Conservation (phyloP, 768 basidiomycete genomes). For the Boletus subcaerulescens region DNA sequence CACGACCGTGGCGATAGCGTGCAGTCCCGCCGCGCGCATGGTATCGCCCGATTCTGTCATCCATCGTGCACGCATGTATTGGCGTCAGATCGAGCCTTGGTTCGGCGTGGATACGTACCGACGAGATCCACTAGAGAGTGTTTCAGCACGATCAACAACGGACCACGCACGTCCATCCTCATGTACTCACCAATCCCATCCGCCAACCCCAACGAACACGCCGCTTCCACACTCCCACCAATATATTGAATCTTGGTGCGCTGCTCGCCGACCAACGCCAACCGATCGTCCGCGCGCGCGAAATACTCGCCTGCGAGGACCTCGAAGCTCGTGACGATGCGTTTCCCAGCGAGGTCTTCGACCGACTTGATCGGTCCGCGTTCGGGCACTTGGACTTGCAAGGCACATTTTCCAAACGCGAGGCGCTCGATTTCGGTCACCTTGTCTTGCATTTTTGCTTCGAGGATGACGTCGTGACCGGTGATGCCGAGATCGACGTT, state of each 20-base stretch:
- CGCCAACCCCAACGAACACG: slow-evolving; percentile 92
- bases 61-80: background rate
- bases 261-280: slow-evolving; percentile 50
- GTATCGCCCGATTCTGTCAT: slow-evolving; percentile 94
- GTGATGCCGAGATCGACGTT: slow-evolving; percentile 97
- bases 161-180: background rate
- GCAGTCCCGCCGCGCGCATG: slow-evolving; percentile 96
- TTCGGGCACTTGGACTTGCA: slow-evolving; percentile 92
- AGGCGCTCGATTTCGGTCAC: slow-evolving; percentile 81
- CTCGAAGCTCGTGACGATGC: slow-evolving; percentile 94
- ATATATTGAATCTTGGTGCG: slow-evolving; percentile 90
- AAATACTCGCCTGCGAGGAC: slow-evolving; percentile 84
- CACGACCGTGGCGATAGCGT: slow-evolving; percentile 88
- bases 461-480: slow-evolving; percentile 95
- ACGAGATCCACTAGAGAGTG: slow-evolving; percentile 70
- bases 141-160: background rate
- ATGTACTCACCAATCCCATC: slow-evolving; percentile 84
- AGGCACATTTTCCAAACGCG: slow-evolving; percentile 87
- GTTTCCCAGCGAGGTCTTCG: slow-evolving; percentile 83
- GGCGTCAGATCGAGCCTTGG: background rate
- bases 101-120: slow-evolving; percentile 61
- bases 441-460: slow-evolving; percentile 75
- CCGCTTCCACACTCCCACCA: slow-evolving; percentile 97
- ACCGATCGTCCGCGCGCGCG: slow-evolving; percentile 52
- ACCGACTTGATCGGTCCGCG: slow-evolving; percentile 60